Evolutionary conservation across 306 rosid genomes (phyloP), one percentile per base, ranked within the genome.

Genomic region (Cucumis cinereus): DNA sequence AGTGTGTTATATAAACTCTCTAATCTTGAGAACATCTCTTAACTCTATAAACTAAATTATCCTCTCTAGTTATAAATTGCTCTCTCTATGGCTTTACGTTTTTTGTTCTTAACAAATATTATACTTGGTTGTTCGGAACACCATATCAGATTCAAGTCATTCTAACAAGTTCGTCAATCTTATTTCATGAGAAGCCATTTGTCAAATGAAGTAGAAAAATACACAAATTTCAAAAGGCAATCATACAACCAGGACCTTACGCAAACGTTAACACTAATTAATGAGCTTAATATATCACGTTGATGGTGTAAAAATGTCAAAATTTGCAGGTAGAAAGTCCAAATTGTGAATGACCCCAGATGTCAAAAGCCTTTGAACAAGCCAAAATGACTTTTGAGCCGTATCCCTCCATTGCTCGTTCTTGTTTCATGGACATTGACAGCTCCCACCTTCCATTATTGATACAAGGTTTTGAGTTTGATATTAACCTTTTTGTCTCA

Each of bases 271-370:
- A 6, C 74, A 49, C 30, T 13, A 6, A 15, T 45, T 68, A 8
- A 68, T 68, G 4, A 45, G 6, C 13, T 70, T 15, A 45, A 26
- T 71, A 59, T 1, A 26, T 71, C 41, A 71, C 36, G 59, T 49
- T 26, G 20, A 4, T 8, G 23, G 74, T 43, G 57, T 30, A 30
- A 11, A 62, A 60, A 68, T 43, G 74, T 68, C 74, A 70, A 70
- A 70, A 7, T 45, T 40, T 71, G 75, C 75, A 70, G 75, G 75
- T 70, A 30, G 58, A 70, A 70, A 70, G 75, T 70, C 38, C 1
- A 45, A 26, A 14, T 70, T 47, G 38, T 17, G 1, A 3, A 40
- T 62, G 70, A 47, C 45, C 45, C 47, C 70, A 62, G 36, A 33
- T 62, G 22, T 40, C 73, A 40, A 12, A 66, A 20, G 33, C 9